Conservation (phyloP, 176 grass and related monocot genomes). For the Canna indica region DNA sequence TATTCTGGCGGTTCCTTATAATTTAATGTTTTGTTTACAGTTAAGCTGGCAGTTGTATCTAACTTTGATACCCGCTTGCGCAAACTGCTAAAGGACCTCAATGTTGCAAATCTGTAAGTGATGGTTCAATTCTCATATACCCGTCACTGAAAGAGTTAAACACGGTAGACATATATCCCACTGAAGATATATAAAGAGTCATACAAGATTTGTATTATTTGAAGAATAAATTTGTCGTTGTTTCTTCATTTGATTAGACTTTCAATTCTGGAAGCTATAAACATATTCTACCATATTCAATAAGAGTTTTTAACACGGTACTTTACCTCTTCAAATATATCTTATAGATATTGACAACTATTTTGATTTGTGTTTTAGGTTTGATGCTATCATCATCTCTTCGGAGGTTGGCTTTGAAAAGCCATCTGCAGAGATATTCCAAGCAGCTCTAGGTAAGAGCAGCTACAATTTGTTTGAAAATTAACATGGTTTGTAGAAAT, state of each 20-base stretch:
- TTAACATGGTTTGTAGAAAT: background rate
- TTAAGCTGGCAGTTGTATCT: constrained; percentile 87
- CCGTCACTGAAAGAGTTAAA: background rate
- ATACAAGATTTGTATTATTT: background rate
- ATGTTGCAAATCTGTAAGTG: constrained; percentile 64
- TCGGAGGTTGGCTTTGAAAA: constrained; percentile 92
- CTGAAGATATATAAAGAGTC: background rate
- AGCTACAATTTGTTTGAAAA: background rate
- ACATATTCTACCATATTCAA: background rate
- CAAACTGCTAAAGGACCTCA: constrained; percentile 64
- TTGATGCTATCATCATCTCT: constrained; percentile 90
- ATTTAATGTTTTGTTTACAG: constrained; percentile 39
- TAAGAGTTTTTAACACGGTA: background rate
- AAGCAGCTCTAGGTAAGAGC: constrained; percentile 57
- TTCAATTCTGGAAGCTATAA: background rate
- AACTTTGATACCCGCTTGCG: constrained; percentile 76
- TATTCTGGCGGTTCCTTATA: constrained; percentile 7
- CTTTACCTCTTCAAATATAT: background rate
- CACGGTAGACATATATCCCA: background rate
- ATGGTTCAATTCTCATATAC: background rate
- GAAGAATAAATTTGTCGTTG: no score
- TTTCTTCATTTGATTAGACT: background rate
- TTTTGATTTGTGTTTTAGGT: constrained; percentile 47
- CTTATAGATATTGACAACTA: background rate
- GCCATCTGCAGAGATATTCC: constrained; percentile 84